Base-by-base conservation (phyloP, 2,329 filamentous ascomycete species). In the Xylariaceae sp. region DNA sequence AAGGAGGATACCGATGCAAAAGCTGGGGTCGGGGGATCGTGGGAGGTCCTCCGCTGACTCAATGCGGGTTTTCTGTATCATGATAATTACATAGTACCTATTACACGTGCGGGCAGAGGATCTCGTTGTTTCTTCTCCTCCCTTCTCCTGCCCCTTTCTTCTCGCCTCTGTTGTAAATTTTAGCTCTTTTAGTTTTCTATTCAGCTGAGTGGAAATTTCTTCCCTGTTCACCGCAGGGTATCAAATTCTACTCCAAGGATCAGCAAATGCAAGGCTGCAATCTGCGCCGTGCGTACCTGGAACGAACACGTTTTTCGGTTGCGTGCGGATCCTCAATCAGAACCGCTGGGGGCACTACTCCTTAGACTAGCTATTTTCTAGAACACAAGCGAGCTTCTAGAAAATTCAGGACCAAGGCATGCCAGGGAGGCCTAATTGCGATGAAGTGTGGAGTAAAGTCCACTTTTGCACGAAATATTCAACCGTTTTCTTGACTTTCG, bases 341-440 rank as follows among this genome's bases (percentile, higher is more conserved):
- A 24, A 27, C n/a, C 18, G 32, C n/a, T 27, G 18, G 39, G 24
- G 23, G 24, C 32, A 53, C 35, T 26, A 37, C 37, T 47, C 16
- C 15, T 48, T 36, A 42, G 35, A 26, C 9, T 16, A 21, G 26
- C 11, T 18, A 42, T 18, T 47, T 33, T 29, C 21, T 44, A 40
- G 23, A 36, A 36, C 23, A 35, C 50, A 30, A 42, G 36, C 35
- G 50, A 48, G 48, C 21, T 53, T 53, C 50, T 53, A 53, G 50
- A 53, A 52, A 33, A 15, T n/a, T n/a, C 32, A 43, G 39, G 50
- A 39, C 33, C 35, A n/a, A 20, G 33, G 29, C 13, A 23, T 21
- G 27, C 26, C 23, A 41, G 41, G 16, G 35, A 30, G 24, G 4
- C 24, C 20, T 15, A 24, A 37, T 32, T n/a, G n/a, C 42, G 41